Percentiles rank a stretch among this genome's conserved stretches.
Conservation (phyloP, 805 yeast genomes). For the Saccharomyces kudriavzevii region DNA sequence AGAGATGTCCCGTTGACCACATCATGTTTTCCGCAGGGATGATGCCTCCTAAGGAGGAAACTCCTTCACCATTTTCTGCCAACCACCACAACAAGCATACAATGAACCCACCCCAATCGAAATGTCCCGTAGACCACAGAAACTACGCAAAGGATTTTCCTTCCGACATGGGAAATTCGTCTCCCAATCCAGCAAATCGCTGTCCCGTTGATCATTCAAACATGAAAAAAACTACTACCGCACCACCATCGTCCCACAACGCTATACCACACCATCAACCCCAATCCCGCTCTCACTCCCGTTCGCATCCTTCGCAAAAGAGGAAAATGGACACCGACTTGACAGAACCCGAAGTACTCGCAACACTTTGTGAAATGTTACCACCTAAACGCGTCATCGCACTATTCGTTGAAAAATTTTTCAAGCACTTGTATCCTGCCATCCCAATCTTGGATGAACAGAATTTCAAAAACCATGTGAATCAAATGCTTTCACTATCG, state of each 20-base stretch:
- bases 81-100: not conserved
- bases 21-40: not conserved
- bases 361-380: constrained; percentile 33
- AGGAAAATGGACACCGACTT: not conserved
- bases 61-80: not conserved
- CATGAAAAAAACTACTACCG: not conserved
- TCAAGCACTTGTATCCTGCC: constrained; percentile 51
- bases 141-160: not conserved
- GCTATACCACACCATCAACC: not conserved
- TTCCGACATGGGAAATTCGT: not conserved
- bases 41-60: not conserved
- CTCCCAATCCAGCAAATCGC: not conserved
- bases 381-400: constrained; percentile 52
- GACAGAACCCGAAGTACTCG: constrained; percentile 11
- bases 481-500: constrained; percentile 13
- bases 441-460: constrained; percentile 60
- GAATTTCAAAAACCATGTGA: constrained; percentile 28
- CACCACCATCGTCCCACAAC: constrained; percentile 4
- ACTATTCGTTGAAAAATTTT: constrained; percentile 50
- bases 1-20: constrained; percentile 8
- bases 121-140: constrained; percentile 17
- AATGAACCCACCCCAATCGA: not conserved
- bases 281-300: not conserved
- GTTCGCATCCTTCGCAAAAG: not conserved
- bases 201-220: not conserved